Conservation (phyloP, 139 green algal species). For the Chlamydomonas sp. region DNA sequence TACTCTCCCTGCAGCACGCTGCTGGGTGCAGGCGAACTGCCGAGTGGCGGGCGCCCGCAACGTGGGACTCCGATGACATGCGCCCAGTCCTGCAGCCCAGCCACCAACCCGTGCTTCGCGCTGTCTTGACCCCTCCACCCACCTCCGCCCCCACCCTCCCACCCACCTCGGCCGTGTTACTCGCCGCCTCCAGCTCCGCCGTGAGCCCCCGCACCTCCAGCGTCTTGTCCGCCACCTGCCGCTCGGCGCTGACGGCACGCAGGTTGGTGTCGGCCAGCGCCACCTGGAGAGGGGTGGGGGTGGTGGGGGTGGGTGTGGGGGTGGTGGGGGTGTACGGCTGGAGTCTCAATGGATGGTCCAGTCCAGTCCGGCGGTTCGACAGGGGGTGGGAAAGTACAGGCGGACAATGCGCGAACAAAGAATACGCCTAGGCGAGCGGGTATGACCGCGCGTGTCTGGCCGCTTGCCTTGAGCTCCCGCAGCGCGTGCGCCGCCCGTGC, state of each 20-base stretch:
- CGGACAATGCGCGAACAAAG: background rate
- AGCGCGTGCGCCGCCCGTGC: slow-evolving; percentile 15
- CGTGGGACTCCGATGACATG: too few relatives aligned
- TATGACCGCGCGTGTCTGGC: background rate
- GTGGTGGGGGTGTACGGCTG: too few relatives aligned
- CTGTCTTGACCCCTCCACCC: too few relatives aligned
- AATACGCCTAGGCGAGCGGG: too few relatives aligned
- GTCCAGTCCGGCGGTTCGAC: background rate
- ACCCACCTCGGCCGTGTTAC: background rate
- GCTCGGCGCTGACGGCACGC: slow-evolving; percentile 4
- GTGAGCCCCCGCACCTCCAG: background rate
- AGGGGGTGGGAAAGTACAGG: background rate
- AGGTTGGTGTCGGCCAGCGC: slow-evolving; percentile 10
- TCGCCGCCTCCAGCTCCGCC: background rate
- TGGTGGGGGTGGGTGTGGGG: background rate
- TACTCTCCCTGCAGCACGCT: background rate
- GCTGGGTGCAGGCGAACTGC: too few relatives aligned
- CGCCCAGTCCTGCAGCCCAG: too few relatives aligned
- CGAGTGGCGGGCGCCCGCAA: too few relatives aligned
- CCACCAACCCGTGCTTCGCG: too few relatives aligned
- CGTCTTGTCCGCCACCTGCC: background rate
- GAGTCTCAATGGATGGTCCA: background rate
- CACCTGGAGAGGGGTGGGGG: background rate
- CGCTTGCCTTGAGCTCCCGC: slow-evolving; percentile 6
- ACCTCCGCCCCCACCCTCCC: background rate